These are phyloP conservation scores for Vigna trinervia DNA, from an alignment of 306 rosid genomes.

Conservation along the genomic window DNA sequence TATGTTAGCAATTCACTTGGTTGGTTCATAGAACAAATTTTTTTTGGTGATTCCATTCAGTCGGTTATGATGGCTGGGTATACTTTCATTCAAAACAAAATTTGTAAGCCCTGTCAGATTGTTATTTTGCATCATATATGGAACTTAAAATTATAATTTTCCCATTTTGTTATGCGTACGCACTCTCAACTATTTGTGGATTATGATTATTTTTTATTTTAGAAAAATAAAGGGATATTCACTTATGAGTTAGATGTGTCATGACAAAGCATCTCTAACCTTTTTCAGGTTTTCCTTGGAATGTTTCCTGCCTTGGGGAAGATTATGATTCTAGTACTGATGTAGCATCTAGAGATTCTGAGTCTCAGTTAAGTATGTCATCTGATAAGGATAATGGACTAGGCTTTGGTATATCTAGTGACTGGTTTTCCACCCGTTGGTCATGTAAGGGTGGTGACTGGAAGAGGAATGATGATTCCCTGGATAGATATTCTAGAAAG, in stretches of 20 bases:
- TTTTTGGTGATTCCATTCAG: background rate
- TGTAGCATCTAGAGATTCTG: slow-evolving; percentile 53
- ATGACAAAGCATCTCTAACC: slow-evolving; percentile 23
- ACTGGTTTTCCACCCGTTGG: slow-evolving; percentile 89
- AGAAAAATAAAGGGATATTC: slow-evolving; percentile 26
- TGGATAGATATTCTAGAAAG: slow-evolving; percentile 75
- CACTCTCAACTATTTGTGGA: slow-evolving; percentile 31
- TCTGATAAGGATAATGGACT: slow-evolving; percentile 65
- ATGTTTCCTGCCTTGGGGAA: slow-evolving; percentile 46
- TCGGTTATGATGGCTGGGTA: too few relatives aligned
- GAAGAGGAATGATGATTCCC: slow-evolving; percentile 89
- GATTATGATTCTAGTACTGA: slow-evolving; percentile 58
- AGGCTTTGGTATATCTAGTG: slow-evolving; percentile 57
- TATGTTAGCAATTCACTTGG: slow-evolving; percentile 21
- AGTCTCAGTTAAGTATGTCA: slow-evolving; percentile 50
- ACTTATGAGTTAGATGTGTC: slow-evolving; percentile 24
- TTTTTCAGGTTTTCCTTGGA: slow-evolving; percentile 68
- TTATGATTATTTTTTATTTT: slow-evolving; percentile 21
- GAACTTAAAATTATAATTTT: slow-evolving; percentile 35
- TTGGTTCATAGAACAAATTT: slow-evolving; percentile 22
- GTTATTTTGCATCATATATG: slow-evolving; percentile 14
- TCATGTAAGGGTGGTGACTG: slow-evolving; percentile 99
- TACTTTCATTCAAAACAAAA: slow-evolving; percentile 14
- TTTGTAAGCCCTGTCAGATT: background rate
- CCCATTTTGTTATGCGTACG: slow-evolving; percentile 30